Conservation (phyloP, 352 stramenopile genomes). For the Globisporangium emineosum region DNA sequence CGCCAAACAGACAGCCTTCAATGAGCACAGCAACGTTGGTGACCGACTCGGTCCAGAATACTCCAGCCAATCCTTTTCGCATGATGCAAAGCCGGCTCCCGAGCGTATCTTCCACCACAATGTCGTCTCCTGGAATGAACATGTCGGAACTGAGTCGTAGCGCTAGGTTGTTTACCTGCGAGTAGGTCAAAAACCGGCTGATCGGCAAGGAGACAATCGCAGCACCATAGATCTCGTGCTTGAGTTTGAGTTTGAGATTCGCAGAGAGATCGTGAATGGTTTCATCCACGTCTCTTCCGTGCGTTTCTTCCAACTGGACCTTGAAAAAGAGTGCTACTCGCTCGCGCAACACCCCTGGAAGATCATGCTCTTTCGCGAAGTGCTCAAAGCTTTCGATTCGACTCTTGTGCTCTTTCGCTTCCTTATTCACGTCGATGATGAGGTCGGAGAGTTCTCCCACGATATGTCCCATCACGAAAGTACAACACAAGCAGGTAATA, state of each 20-base stretch:
- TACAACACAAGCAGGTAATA: constrained; percentile 56
- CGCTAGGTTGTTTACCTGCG: constrained; percentile 68
- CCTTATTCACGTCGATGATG: constrained; percentile 72
- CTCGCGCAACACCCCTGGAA: constrained; percentile 41
- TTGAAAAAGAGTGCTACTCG: constrained; percentile 64
- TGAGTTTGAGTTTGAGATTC: constrained; percentile 68
- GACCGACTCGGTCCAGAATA: constrained; percentile 49
- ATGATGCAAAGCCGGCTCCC: constrained; percentile 59
- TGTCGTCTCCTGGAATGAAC: constrained; percentile 67
- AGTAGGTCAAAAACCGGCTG: constrained; percentile 47
- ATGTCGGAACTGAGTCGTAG: constrained; percentile 58
- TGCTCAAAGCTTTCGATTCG: constrained; percentile 72
- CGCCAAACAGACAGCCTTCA: constrained; percentile 62
- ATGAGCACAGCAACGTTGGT: constrained; percentile 58
- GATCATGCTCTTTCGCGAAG: constrained; percentile 60
- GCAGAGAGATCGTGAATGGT: constrained; percentile 59
- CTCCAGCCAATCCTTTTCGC: constrained; percentile 44
- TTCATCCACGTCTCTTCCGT: constrained; percentile 44
- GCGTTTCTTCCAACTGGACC: constrained; percentile 48
- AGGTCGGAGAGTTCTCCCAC: constrained; percentile 71
- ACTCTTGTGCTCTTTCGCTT: constrained; percentile 65
- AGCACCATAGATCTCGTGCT: constrained; percentile 68
- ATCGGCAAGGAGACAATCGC: constrained; percentile 50
- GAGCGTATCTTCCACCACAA: constrained; percentile 54
- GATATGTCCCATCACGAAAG: constrained; percentile 75